Conservation (phyloP, 805 yeast species). For the Gaillardinia entomophila region DNA sequence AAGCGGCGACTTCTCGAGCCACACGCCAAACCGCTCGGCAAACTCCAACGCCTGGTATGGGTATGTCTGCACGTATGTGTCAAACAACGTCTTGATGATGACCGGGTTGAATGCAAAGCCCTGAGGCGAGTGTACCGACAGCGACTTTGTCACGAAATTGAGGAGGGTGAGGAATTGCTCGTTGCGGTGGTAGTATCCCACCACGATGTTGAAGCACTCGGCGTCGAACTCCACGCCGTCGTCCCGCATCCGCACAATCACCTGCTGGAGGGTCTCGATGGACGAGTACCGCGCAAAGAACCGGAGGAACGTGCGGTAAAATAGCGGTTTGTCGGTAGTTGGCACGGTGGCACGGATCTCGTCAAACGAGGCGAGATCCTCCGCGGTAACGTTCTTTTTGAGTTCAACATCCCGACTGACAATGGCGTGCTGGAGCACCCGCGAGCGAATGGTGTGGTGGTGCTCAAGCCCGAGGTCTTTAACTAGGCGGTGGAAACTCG, state of each 20-base stretch:
- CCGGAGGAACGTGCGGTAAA: conserved; percentile 20
- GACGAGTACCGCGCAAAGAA: conserved; percentile 25
- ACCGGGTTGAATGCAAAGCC: conserved; percentile 15
- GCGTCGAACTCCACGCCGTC: conserved; percentile 15
- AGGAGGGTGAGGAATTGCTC: conserved; percentile 23
- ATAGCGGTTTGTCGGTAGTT: conserved; percentile 12
- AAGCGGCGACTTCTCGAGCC: too few relatives aligned
- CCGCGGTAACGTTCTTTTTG: conserved; percentile 19
- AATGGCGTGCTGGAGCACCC: conserved; percentile 19
- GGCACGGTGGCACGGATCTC: conserved; percentile 5
- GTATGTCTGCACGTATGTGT: conserved; percentile 26
- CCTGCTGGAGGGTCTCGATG: conserved; percentile 19
- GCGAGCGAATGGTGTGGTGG: conserved; percentile 18
- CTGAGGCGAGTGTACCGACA: conserved; percentile 6
- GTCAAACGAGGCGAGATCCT: conserved; percentile 17
- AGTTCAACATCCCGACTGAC: conserved; percentile 17
- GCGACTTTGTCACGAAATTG: conserved; percentile 15
- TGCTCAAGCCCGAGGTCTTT: conserved; percentile 12
- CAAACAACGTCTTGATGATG: conserved; percentile 19
- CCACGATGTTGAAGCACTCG: conserved; percentile 17
- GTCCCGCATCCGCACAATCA: conserved; percentile 19
- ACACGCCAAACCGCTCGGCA: conserved; percentile 9
- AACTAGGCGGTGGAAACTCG: conserved; percentile 13
- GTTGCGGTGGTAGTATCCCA: conserved; percentile 18
- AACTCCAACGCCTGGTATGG: conserved; percentile 25